Evolutionary conservation across 306 rosid genomes (phyloP).

Genomic region (Cucurbita pepo): DNA sequence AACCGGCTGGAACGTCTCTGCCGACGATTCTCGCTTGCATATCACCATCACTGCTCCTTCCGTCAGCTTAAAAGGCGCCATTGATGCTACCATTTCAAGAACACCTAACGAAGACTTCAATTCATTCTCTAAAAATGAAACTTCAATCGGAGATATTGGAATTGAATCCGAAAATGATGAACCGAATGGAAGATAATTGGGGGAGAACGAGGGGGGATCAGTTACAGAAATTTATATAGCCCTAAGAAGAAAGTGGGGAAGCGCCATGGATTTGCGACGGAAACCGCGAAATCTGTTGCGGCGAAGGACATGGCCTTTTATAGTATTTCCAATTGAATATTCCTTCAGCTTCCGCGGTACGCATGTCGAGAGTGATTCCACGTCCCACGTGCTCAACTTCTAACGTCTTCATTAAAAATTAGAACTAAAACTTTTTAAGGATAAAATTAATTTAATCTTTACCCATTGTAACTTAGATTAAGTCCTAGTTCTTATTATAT

Average conservation of each 20-base stretch:
- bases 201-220: neutral
- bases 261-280: constrained; percentile 35
- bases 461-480: too few species aligned
- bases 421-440: too few species aligned
- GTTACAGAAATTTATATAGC: constrained; percentile 16
- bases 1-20: constrained; percentile 32
- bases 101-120: neutral
- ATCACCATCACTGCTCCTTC: constrained; percentile 38
- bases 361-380: neutral
- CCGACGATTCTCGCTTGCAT: constrained; percentile 14
- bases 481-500: too few species aligned
- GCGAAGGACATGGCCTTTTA: neutral
- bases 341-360: neutral
- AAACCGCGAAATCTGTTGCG: constrained; percentile 9
- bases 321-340: neutral
- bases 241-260: constrained; percentile 23
- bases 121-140: neutral
- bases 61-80: constrained; percentile 41
- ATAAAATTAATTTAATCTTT: too few species aligned
- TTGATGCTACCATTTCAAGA: constrained; percentile 16
- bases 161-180: neutral
- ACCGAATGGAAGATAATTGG: neutral
- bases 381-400: neutral
- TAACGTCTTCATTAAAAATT: too few species aligned
- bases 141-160: neutral